phyloP scores from a whole-genome alignment of 371 early-diverging fungal species.

The Phascolomyces articulosus region DNA sequence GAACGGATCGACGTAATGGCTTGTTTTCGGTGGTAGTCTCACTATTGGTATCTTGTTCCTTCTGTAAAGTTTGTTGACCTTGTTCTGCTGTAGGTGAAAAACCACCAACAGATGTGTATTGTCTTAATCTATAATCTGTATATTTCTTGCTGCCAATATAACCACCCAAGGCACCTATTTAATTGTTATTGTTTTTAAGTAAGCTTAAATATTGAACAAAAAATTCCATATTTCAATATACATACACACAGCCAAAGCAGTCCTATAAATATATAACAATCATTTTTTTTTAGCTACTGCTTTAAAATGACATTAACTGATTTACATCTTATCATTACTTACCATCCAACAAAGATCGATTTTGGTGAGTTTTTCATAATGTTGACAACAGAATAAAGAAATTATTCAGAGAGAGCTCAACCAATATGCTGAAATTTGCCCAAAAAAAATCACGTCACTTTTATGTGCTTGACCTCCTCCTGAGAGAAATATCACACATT shows the following conservation, averaged over 20 bases:
- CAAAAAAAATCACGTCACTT: conserved; percentile 5
- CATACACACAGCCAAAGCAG: conserved; percentile 21
- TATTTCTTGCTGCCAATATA: conserved; percentile 25
- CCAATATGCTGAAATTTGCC: not conserved
- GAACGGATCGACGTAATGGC: conserved; percentile 24
- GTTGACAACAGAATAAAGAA: conserved; percentile 1
- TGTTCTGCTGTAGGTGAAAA: conserved; percentile 1
- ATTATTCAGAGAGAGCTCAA: no score
- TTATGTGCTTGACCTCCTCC: not conserved
- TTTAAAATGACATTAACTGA: not conserved
- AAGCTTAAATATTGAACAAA: not conserved
- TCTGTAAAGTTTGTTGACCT: not conserved
- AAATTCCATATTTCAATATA: not conserved
- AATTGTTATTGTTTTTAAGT: no score
- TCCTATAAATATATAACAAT: conserved; percentile 6
- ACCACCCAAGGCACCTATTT: conserved; percentile 25
- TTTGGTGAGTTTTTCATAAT: conserved; percentile 24
- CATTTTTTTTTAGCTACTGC: not conserved
- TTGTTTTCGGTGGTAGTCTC: conserved; percentile 1
- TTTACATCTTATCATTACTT: no score
- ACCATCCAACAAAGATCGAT: conserved; percentile 26
- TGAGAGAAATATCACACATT: no score
- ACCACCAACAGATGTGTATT: conserved; percentile 17
- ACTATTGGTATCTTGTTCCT: not conserved
- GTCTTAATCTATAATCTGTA: conserved; percentile 19